phyloP scores from a whole-genome alignment of 2,329 filamentous ascomycete genomes.

The Fonsecaea nubica region DNA sequence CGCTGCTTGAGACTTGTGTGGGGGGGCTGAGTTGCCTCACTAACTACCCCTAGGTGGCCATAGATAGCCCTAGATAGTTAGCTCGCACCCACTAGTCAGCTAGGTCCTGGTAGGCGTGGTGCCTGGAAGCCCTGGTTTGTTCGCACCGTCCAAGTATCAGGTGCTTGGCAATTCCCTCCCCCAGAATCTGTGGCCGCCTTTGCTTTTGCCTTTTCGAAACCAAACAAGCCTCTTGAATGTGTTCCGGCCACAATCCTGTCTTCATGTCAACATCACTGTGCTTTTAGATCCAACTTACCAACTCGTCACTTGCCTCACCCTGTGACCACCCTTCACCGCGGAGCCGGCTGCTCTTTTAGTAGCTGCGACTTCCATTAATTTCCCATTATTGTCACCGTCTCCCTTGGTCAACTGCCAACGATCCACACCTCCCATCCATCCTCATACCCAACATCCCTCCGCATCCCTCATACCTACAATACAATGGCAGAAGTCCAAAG shows the following conservation, averaged over 20 bases:
- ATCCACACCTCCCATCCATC: constrained; percentile 17
- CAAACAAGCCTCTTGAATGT: constrained; percentile 24
- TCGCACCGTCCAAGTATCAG: not conserved
- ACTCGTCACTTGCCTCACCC: constrained; percentile 17
- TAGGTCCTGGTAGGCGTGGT: not conserved
- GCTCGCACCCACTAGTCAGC: not conserved
- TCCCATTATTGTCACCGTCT: constrained; percentile 31
- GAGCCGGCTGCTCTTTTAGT: constrained; percentile 29
- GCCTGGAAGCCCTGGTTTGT: constrained; percentile 1
- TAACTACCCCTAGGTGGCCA: not conserved
- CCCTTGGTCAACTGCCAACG: constrained; percentile 24
- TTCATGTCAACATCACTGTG: constrained; percentile 36
- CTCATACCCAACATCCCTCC: constrained; percentile 21
- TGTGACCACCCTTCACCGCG: constrained; percentile 26
- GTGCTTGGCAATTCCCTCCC: constrained; percentile 22
- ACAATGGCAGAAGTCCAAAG: constrained; percentile 94
- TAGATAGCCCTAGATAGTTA: not conserved
- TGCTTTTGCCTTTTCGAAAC: constrained; percentile 21
- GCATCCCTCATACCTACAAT: constrained; percentile 46
- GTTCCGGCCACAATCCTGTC: constrained; percentile 19
- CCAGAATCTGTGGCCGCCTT: constrained; percentile 22
- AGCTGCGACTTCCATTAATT: constrained; percentile 35
- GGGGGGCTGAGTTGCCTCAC: constrained; percentile 1
- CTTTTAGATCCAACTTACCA: constrained; percentile 22
- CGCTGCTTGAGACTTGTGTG: not conserved